Evolutionary conservation across 2,329 filamentous ascomycete species (phyloP), one percentile per base, ranked within the genome.

Genomic region (Paramyrothecium roridum): DNA sequence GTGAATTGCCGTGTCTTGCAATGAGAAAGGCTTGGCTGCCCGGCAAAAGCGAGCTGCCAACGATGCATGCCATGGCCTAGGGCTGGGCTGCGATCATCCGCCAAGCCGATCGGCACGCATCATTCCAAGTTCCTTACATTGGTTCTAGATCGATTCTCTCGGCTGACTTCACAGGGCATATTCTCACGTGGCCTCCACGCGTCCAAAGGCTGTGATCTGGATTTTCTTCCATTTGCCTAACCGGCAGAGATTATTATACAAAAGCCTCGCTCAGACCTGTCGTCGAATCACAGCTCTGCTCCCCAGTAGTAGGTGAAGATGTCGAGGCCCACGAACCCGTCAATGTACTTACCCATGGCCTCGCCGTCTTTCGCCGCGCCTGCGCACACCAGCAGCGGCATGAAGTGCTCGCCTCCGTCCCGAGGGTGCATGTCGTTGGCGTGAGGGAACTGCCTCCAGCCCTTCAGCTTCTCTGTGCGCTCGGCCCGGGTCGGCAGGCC

Each of bases 261-360:
- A n/a, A n/a, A n/a, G n/a, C n/a, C n/a, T n/a, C n/a, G n/a, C n/a
- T n/a, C n/a, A n/a, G n/a, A n/a, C n/a, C n/a, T n/a, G n/a, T n/a
- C n/a, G n/a, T n/a, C 10, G 26, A 10, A 30, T 43, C 37, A 43
- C n/a, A 43, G 37, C 37, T 70, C 65, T 1, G 59, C 68, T 0
- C 74, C 73, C 82, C 82, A 85, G 57, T 83, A 84, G 61, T 80
- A 85, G 22, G 81, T 83, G 57, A 71, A 77, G 51, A 83, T 82
- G 49, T 80, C 73, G 37, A 81, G 54, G 2, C 79, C 80, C 51
- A 69, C 23, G 58, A 74, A 82, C 7, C 76, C 67, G 65, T 85
- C 82, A n/a, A 66, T 67, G 59, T 82, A 84, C 16, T 58, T 67
- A 59, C 67, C 70, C 19, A 70, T 76, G 64, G 67, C 66, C 50